phyloP scores from a whole-genome alignment of 768 basidiomycete genomes.

The Russula vinacea region DNA sequence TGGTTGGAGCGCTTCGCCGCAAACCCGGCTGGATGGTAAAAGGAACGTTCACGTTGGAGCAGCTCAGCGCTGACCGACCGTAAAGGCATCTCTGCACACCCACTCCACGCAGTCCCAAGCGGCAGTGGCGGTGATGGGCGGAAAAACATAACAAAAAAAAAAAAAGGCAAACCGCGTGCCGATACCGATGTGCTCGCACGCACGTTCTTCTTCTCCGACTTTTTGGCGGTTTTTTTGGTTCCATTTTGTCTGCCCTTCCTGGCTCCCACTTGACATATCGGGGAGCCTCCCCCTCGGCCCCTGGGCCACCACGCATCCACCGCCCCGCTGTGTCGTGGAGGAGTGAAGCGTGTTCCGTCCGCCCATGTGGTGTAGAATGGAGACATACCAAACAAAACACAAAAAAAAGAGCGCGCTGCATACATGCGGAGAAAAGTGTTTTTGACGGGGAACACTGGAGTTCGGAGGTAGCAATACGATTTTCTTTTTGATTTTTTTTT shows the following conservation, averaged over 20 bases:
- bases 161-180: background rate
- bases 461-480: too few relatives aligned
- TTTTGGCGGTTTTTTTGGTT: background rate
- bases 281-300: background rate
- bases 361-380: conserved; percentile 12
- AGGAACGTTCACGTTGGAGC: background rate
- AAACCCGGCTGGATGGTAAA: background rate
- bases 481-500: background rate
- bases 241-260: background rate
- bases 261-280: conserved; percentile 6
- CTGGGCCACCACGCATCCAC: conserved; percentile 14
- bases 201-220: conserved; percentile 5
- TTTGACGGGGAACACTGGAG: background rate
- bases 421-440: conserved; percentile 2
- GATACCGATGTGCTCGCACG: background rate
- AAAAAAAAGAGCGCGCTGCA: background rate
- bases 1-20: background rate
- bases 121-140: conserved; percentile 25
- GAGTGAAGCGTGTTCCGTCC: background rate
- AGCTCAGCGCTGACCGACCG: background rate
- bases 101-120: conserved; percentile 23
- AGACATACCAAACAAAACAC: background rate
- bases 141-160: background rate
- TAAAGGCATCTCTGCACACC: conserved; percentile 1
- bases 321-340: conserved; percentile 21